Percentiles rank a stretch among this genome's conserved stretches.
These are phyloP conservation scores for Phytophthora constricta DNA, from an alignment of 352 stramenopile species.

Conservation along the genomic window DNA sequence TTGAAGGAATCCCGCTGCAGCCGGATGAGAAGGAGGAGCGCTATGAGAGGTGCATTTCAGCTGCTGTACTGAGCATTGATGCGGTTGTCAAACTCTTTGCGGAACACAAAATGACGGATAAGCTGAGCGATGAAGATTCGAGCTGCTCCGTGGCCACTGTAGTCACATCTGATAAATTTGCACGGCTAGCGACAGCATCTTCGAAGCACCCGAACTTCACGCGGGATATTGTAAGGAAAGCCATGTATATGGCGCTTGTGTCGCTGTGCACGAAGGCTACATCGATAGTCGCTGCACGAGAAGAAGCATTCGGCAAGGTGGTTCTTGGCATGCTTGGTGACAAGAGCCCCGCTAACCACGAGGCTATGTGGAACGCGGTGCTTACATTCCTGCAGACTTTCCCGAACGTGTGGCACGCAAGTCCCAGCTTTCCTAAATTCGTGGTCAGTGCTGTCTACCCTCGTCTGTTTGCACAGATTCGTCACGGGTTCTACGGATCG, in stretches of 20 bases:
- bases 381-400: constrained; percentile 74
- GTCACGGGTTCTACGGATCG: constrained; percentile 82
- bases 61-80: constrained; percentile 64
- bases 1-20: constrained; percentile 65
- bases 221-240: constrained; percentile 68
- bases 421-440: constrained; percentile 65
- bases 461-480: constrained; percentile 71
- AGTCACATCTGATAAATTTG: constrained; percentile 70
- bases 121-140: constrained; percentile 45
- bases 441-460: constrained; percentile 66
- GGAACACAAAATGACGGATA: constrained; percentile 42
- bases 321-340: constrained; percentile 73
- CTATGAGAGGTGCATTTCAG: constrained; percentile 76
- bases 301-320: constrained; percentile 77
- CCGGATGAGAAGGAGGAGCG: constrained; percentile 74
- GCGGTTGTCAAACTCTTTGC: constrained; percentile 63
- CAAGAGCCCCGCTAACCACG: constrained; percentile 71
- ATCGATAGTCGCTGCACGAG: constrained; percentile 45
- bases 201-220: constrained; percentile 85
- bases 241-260: constrained; percentile 64
- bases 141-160: constrained; percentile 54
- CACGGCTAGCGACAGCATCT: constrained; percentile 51
- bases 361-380: constrained; percentile 77
- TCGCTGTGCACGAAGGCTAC: constrained; percentile 55
- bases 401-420: constrained; percentile 49